phyloP scores from a whole-genome alignment of 2,329 filamentous ascomycete genomes.

The Diaporthe citri region DNA sequence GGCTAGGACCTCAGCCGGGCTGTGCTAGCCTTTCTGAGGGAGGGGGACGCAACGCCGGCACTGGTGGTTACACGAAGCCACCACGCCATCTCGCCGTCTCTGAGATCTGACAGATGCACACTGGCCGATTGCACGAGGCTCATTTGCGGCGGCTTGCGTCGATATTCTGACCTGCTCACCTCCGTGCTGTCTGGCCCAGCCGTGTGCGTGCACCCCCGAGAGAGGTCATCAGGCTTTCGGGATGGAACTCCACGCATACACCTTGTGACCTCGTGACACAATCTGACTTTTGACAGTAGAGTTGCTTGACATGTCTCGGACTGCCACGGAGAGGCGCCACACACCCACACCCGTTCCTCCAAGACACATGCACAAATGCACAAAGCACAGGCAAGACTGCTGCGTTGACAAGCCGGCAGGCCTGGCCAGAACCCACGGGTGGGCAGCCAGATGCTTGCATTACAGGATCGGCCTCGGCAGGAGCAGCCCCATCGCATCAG shows the following conservation, averaged over 20 bases:
- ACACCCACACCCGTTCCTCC: background rate
- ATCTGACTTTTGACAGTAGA: conserved; percentile 22
- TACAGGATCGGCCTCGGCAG: conserved; percentile 10
- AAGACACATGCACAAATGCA: background rate
- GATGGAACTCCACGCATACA: conserved; percentile 19
- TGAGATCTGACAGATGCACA: conserved; percentile 33
- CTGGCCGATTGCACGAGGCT: conserved; percentile 22
- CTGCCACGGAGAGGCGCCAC: conserved; percentile 22
- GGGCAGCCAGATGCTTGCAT: conserved; percentile 1
- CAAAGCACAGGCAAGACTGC: conserved; percentile 3
- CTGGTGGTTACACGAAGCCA: conserved; percentile 36
- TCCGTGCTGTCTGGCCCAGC: background rate
- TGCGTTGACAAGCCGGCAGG: conserved; percentile 11
- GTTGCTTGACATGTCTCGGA: conserved; percentile 37
- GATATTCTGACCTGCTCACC: conserved; percentile 8
- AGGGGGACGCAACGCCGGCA: conserved; percentile 31
- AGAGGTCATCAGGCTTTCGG: conserved; percentile 28
- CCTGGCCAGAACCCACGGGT: background rate
- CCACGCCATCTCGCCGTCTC: conserved; percentile 23
- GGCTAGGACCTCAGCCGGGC: conserved; percentile 12
- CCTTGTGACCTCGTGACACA: conserved; percentile 29
- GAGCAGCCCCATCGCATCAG: conserved; percentile 15
- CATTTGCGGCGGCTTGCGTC: conserved; percentile 16
- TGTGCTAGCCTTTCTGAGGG: conserved; percentile 21
- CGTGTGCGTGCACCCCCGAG: conserved; percentile 12